Percentiles rank a stretch among this genome's conserved stretches.
These are phyloP conservation scores for Cercis canadensis DNA, from an alignment of 306 rosid genomes.

Conservation along the genomic window DNA sequence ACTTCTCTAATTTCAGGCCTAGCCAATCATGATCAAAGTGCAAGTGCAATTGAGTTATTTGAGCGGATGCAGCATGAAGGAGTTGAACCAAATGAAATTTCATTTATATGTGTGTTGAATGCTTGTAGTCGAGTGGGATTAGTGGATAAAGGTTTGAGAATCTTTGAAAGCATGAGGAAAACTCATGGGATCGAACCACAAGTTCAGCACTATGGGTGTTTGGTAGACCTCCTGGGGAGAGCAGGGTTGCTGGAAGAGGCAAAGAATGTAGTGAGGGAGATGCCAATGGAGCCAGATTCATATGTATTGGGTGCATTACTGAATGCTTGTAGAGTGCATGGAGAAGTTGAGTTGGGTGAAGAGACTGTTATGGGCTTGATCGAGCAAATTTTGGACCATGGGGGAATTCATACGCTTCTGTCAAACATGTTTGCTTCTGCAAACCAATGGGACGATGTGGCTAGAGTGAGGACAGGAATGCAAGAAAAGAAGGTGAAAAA, in stretches of 20 bases:
- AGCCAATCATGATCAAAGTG: constrained; percentile 51
- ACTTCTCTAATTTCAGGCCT: constrained; percentile 56
- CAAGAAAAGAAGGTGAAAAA: constrained; percentile 45
- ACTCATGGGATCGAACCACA: constrained; percentile 41
- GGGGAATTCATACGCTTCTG: constrained; percentile 52
- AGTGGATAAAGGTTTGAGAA: constrained; percentile 48
- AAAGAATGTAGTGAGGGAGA: constrained; percentile 38
- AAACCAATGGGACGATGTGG: constrained; percentile 50
- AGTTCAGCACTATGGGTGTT: constrained; percentile 55
- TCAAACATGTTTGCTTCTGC: constrained; percentile 54
- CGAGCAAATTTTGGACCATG: constrained; percentile 47
- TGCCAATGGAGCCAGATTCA: constrained; percentile 58
- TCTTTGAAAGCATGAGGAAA: constrained; percentile 47
- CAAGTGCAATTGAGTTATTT: constrained; percentile 44
- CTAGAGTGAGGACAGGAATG: constrained; percentile 49
- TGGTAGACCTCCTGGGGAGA: constrained; percentile 60
- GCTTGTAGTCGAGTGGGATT: constrained; percentile 58
- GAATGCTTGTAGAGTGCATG: constrained; percentile 54
- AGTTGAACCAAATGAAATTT: constrained; percentile 54
- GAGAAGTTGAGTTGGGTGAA: constrained; percentile 48
- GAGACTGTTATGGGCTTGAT: constrained; percentile 42
- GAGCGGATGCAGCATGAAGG: constrained; percentile 47
- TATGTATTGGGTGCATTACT: constrained; percentile 57
- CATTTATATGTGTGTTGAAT: constrained; percentile 51
- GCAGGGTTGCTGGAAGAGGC: constrained; percentile 60